Percentiles rank a stretch among this genome's conserved stretches.
phyloP scores from a whole-genome alignment of 495 filamentous ascomycete genomes.

The Neurospora discreta region DNA sequence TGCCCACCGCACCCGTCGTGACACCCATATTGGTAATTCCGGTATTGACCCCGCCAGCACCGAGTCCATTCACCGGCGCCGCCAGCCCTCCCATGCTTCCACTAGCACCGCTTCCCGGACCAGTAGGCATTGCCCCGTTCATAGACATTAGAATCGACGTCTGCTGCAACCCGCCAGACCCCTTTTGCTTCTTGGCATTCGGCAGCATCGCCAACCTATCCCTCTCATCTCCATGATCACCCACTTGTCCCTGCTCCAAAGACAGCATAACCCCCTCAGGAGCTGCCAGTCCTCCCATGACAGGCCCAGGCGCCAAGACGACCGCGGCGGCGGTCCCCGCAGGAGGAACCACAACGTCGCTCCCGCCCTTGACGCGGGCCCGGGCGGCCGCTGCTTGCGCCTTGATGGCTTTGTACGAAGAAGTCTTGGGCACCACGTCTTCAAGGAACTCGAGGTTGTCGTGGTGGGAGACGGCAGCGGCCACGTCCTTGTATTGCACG shows the following conservation, averaged over 20 bases:
- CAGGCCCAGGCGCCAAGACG: neutral
- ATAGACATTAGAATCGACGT: neutral
- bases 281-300: neutral
- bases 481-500: conserved; percentile 95
- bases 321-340: neutral
- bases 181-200: conserved; percentile 30
- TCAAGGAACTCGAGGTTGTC: conserved; percentile 94
- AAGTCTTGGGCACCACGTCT: conserved; percentile 81
- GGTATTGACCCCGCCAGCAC: neutral
- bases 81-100: neutral
- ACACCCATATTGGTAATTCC: neutral
- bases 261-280: neutral
- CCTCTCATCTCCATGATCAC: neutral
- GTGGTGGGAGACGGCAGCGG: conserved; percentile 74
- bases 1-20: neutral
- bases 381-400: conserved; percentile 33
- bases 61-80: neutral
- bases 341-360: neutral
- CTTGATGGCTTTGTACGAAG: conserved; percentile 70
- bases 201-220: conserved; percentile 2
- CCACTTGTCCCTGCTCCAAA: neutral
- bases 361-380: conserved; percentile 26
- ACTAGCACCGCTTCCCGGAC: neutral
- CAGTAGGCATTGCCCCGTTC: neutral
- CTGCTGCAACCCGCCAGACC: conserved; percentile 6